Base-by-base conservation (phyloP, 2,329 filamentous ascomycete genomes). In the Trichoderma breve region DNA sequence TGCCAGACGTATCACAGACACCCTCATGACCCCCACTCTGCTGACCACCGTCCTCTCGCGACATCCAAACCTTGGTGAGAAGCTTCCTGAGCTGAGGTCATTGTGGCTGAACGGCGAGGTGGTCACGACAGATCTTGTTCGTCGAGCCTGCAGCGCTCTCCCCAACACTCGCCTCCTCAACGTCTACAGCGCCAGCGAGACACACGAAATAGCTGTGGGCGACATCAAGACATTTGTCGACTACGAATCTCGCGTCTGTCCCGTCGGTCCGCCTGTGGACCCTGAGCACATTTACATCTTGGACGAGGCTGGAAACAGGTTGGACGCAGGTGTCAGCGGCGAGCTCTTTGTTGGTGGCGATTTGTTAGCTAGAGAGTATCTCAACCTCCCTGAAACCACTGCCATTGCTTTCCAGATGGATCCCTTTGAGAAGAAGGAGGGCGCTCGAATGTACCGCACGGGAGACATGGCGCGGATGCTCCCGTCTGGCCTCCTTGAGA, bases 31-130 rank as follows among this genome's bases (percentile, higher is more conserved):
- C 0, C 93, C 93, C 0, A 95, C 93, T 0, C 86, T 95, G 15
- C 84, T 95, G 60, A 90, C 92, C 30, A 92, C 92, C 2, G 89
- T 94, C 3, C 86, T 95, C 21, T 86, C 91, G 1, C 87, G 92
- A 57, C 90, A 94, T 78, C 85, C 91, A 8, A 85, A 90, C 58
- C 86, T 95, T 66, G 89, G 87, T 21, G 82, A 84, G 30, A 86
- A 88, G 55, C 84, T 95, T 9, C 90, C 91, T 8, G 81, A 91
- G 21, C 83, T 95, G 71, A 88, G 88, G 58, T 92, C 91, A 0
- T 81, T 95, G 34, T 95, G 92, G 92, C 84, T 95, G 34, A 95
- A 95, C 75, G 93, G 93, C 64, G 93, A 95, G 81, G 93, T 95
- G 1, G 92, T 95, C 67, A 93, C 92, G 0, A 92, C 92, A 0